Conservation (phyloP, 164 flowering plant species). For the Annona squamosa region DNA sequence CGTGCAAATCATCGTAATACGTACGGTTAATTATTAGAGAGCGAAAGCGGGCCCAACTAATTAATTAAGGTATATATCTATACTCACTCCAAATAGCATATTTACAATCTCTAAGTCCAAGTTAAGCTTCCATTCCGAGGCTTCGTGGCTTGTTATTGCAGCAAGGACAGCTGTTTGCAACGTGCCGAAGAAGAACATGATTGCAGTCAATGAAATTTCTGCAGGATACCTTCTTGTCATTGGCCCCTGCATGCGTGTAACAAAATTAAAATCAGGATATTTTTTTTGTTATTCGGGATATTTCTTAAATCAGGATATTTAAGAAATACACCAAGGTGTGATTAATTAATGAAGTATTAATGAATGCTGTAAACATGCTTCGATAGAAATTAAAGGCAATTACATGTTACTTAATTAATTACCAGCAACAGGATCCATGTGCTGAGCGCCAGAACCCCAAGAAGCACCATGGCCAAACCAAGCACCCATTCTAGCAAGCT, state of each 20-base stretch:
- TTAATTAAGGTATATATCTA: neutral
- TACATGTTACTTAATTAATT: constrained; percentile 1
- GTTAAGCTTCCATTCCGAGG: constrained; percentile 3
- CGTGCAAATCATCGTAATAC: neutral
- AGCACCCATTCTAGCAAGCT: neutral
- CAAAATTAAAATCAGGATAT: neutral
- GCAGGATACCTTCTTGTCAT: neutral
- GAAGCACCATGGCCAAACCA: constrained; percentile 16
- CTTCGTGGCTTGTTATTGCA: constrained; percentile 8
- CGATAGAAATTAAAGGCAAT: neutral
- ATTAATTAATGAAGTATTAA: neutral
- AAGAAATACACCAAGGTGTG: neutral
- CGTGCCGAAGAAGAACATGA: constrained; percentile 22
- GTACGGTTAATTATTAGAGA: neutral
- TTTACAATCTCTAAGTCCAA: neutral
- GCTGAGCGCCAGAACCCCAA: constrained; percentile 18
- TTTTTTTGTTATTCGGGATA: too few relatives aligned
- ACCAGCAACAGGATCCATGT: constrained; percentile 22
- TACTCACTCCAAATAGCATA: neutral
- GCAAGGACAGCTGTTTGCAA: constrained; percentile 19
- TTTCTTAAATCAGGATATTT: neutral
- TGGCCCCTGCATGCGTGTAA: neutral
- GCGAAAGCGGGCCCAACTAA: neutral
- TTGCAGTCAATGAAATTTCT: constrained; percentile 19
- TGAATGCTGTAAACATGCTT: neutral